A percentile compares a stretch with the other conserved stretches of the same genome.
Evolutionary conservation across 23 red algal genomes (phyloP).

Genomic region (Chondrus crispus): DNA sequence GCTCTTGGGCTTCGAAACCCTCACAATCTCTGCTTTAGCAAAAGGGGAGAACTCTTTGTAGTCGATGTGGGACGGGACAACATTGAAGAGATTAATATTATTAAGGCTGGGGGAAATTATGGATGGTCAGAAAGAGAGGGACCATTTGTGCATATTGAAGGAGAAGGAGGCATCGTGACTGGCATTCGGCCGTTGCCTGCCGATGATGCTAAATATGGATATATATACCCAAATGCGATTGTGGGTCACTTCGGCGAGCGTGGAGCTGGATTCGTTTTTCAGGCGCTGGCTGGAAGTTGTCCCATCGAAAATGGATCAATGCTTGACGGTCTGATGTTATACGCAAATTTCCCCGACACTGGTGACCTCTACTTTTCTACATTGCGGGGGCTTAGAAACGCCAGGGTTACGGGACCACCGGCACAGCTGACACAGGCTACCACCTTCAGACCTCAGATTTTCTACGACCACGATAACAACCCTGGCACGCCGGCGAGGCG

Average conservation of each 20-base stretch:
- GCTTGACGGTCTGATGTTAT: slow-evolving; percentile 8
- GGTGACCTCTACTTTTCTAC: slow-evolving; percentile 1
- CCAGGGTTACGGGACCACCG: background rate
- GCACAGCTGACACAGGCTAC: background rate
- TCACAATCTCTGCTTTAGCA: slow-evolving; percentile 34
- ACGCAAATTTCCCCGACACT: slow-evolving; percentile 16
- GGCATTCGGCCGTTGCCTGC: background rate
- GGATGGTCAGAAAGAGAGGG: slow-evolving; percentile 38
- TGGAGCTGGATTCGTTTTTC: slow-evolving; percentile 1
- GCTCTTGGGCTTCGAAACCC: slow-evolving; percentile 50
- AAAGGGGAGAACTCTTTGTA: slow-evolving; percentile 7
- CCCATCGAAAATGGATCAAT: slow-evolving; percentile 35
- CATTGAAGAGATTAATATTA: slow-evolving; percentile 41
- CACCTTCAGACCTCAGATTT: background rate
- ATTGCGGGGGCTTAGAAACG: background rate
- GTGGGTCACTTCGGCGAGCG: slow-evolving; percentile 5
- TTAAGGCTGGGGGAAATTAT: slow-evolving; percentile 14
- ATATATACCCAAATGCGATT: slow-evolving; percentile 15
- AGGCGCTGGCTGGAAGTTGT: slow-evolving; percentile 23
- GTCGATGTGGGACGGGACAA: slow-evolving; percentile 40
- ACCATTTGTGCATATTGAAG: background rate
- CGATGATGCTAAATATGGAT: slow-evolving; percentile 20
- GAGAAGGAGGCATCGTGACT: background rate
- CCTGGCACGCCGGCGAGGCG: background rate
- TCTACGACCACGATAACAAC: background rate